Evolutionary conservation across 1,284 basidiomycete genomes (phyloP).

Genomic region (Neotropicomus parvogracilis): DNA sequence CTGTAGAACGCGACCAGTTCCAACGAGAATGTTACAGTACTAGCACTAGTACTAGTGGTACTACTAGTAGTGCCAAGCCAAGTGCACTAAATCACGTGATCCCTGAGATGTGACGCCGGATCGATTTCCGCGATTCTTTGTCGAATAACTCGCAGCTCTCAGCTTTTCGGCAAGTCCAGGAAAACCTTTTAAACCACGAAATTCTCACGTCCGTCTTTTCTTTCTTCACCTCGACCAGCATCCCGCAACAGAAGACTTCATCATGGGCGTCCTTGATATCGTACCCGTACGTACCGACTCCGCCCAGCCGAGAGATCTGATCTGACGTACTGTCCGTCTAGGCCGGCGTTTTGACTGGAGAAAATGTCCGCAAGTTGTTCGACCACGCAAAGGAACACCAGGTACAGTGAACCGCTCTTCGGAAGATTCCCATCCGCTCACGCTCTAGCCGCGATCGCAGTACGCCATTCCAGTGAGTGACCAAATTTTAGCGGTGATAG

Average conservation of each 20-base stretch:
- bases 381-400: slow-evolving; percentile 67
- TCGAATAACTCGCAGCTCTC: not conserved
- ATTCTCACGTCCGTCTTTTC: not conserved
- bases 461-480: slow-evolving; percentile 67
- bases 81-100: slow-evolving; percentile 26
- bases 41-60: too few relatives aligned
- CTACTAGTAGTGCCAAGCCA: too few relatives aligned
- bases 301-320: not conserved
- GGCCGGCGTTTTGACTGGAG: slow-evolving; percentile 72
- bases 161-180: slow-evolving; percentile 16
- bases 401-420: slow-evolving; percentile 37
- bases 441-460: slow-evolving; percentile 31
- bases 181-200: slow-evolving; percentile 2
- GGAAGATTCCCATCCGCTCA: not conserved
- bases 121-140: slow-evolving; percentile 3
- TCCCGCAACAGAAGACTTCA: slow-evolving; percentile 1
- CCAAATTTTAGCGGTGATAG: not conserved
- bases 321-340: slow-evolving; percentile 29
- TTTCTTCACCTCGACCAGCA: slow-evolving; percentile 8
- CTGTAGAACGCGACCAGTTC: too few relatives aligned
- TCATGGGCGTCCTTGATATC: slow-evolving; percentile 56
- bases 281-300: slow-evolving; percentile 47
- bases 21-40: too few relatives aligned
- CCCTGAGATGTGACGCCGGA: slow-evolving; percentile 6
- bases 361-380: slow-evolving; percentile 71